These are phyloP conservation scores for Talaromyces proteolyticus DNA, from an alignment of 495 filamentous ascomycete species.

Conservation along the genomic window DNA sequence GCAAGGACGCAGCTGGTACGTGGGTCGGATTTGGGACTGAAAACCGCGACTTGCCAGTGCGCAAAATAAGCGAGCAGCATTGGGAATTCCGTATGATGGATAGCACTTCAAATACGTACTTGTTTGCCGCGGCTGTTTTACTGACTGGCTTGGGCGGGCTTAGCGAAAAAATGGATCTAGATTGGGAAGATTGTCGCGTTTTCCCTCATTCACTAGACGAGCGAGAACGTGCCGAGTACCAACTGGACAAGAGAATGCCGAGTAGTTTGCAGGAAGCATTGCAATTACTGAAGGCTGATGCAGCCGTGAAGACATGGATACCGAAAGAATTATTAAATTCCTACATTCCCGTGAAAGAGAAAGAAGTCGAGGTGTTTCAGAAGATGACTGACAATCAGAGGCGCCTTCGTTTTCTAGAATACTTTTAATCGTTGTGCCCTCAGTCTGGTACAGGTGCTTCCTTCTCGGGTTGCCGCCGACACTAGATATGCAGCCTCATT, in stretches of 20 bases:
- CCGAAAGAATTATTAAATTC: neutral
- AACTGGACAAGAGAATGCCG: neutral
- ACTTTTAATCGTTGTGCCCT: too few relatives aligned
- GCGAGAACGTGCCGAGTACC: neutral
- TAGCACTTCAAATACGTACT: neutral
- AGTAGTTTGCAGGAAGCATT: neutral
- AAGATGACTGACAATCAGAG: neutral
- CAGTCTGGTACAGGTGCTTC: too few relatives aligned
- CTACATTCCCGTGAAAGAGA: neutral
- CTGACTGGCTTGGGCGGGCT: neutral
- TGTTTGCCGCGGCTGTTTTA: neutral
- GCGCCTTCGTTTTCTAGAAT: neutral
- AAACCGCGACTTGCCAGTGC: neutral
- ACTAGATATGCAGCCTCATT: too few relatives aligned
- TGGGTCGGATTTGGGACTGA: neutral
- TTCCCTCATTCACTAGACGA: neutral
- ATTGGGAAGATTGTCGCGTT: neutral
- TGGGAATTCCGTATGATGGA: neutral
- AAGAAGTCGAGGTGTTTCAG: neutral
- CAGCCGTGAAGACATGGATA: neutral
- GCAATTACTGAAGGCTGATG: neutral
- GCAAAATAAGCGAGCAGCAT: neutral
- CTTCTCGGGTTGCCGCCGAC: too few relatives aligned
- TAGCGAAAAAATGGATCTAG: neutral
- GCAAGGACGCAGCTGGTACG: neutral